Evolutionary conservation across 1,284 basidiomycete genomes (phyloP).

Genomic region (Erythrobasidium hasegawianum): DNA sequence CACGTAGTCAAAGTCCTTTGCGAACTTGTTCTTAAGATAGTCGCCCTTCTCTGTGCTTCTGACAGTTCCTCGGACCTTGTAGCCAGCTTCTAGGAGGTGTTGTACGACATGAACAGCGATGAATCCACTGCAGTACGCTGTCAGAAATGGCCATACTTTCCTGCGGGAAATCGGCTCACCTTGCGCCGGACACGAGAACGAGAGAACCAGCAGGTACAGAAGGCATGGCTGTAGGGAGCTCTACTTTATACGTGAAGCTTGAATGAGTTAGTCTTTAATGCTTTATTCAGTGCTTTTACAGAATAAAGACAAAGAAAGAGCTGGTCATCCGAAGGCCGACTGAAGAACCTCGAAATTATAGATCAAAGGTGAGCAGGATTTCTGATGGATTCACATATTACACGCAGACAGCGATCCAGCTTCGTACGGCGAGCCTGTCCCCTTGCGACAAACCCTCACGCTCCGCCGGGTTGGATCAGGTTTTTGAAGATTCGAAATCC

Average conservation of each 20-base stretch:
- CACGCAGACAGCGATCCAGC: no score
- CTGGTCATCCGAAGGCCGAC: no score
- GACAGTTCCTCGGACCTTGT: conserved; percentile 51
- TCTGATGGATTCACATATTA: no score
- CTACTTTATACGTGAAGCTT: no score
- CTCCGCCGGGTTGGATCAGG: background rate
- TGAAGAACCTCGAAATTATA: no score
- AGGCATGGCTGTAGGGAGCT: background rate
- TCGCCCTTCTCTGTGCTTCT: conserved; percentile 51
- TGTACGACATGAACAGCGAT: conserved; percentile 47
- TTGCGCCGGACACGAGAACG: conserved; percentile 22
- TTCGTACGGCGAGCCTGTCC: no score
- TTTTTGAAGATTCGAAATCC: no score
- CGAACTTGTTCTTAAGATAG: conserved; percentile 49
- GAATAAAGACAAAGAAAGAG: no score
- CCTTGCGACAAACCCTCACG: background rate
- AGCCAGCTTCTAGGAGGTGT: conserved; percentile 47
- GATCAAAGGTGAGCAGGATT: no score
- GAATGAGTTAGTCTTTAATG: no score
- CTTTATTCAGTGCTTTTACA: no score
- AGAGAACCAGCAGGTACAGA: background rate
- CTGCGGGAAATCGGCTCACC: background rate
- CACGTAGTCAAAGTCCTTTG: conserved; percentile 45
- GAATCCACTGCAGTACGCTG: conserved; percentile 15
- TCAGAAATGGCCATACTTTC: background rate